A percentile compares a stretch with the other conserved stretches of the same genome.
phyloP scores from a whole-genome alignment of 2,329 filamentous ascomycete genomes.

The Lachnellula hyalina region DNA sequence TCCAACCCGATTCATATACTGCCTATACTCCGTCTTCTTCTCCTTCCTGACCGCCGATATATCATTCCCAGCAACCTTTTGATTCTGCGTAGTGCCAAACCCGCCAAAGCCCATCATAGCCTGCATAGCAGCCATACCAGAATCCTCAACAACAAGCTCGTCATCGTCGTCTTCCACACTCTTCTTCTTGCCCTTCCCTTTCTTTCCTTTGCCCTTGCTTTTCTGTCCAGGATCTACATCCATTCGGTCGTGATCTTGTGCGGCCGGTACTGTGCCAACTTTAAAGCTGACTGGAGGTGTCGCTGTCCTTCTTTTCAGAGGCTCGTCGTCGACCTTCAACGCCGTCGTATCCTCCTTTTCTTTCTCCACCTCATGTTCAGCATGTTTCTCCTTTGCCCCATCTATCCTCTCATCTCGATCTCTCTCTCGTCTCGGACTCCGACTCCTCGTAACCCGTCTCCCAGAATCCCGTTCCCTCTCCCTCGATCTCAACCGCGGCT shows the following conservation, averaged over 20 bases:
- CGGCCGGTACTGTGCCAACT: conserved; percentile 15
- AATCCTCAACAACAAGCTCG: conserved; percentile 54
- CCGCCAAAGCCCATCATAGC: conserved; percentile 85
- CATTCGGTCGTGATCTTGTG: conserved; percentile 29
- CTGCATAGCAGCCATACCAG: conserved; percentile 67
- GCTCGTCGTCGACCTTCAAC: conserved; percentile 14
- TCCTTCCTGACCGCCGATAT: conserved; percentile 79
- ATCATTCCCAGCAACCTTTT: conserved; percentile 83
- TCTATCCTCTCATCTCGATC: conserved; percentile 15
- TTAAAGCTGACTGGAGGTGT: conserved; percentile 31
- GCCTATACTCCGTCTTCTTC: conserved; percentile 90
- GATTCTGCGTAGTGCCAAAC: conserved; percentile 83
- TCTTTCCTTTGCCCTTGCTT: conserved; percentile 25
- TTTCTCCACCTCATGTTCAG: conserved; percentile 11
- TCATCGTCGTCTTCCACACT: conserved; percentile 39
- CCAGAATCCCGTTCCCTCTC: neutral
- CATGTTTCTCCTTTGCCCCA: conserved; percentile 9
- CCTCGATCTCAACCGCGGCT: conserved; percentile 14
- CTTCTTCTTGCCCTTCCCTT: conserved; percentile 14
- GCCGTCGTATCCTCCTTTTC: conserved; percentile 9
- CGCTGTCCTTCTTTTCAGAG: conserved; percentile 15
- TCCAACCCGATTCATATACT: conserved; percentile 89
- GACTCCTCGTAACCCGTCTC: conserved; percentile 6
- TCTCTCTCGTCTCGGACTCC: conserved; percentile 7
- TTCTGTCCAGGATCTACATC: conserved; percentile 26